Evolutionary conservation across 768 basidiomycete species (phyloP), one percentile per base, ranked within the genome.

Genomic region (Rhodotorula sphaerocarpa): DNA sequence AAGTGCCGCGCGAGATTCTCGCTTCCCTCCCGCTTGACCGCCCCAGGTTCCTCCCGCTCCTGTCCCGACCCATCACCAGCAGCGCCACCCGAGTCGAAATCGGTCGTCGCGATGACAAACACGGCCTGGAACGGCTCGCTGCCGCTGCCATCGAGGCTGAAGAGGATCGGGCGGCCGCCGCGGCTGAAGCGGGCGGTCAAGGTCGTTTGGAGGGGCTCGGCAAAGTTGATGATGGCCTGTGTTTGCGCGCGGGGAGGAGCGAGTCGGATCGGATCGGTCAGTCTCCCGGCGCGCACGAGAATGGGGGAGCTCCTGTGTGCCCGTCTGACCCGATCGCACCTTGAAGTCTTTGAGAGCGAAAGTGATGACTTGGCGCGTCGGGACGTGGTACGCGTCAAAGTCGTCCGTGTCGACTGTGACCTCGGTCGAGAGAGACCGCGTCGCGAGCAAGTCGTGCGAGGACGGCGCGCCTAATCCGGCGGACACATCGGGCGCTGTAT

Each of bases 341-440:
- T 64, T 68, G 56, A 68, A 64, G 16, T 68, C 67, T 30, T 55
- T 61, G 18, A 64, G 42, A 15, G 56, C 62, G 6, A 68, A 61
- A 5, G 62, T 68, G 33, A 63, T 39, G 47, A 61, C 28, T 27
- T 42, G 18, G 5, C 43, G 6, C 21, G 45, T 30, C 21, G 33
- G 45, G 21, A 69, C 25, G 30, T 69, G 57, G 42, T 47, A 69
- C n/a, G 28, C 10, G 46, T 65, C 67, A 41, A 59, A 69, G 48
- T 69, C 67, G 3, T 57, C 64, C 3, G 47, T 27, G 23, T 51
- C 63, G 52, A 69, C 50, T 5, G 31, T 9, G 23, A 69, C 43
- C 28, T 69, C 67, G 10, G 67, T 69, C 18, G 53, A 33, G 23
- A 69, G 43, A 15, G 67, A 50, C 25, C 64, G 47, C 14, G 44